These are phyloP conservation scores for Carex arenaria DNA, from an alignment of 202 grass and related monocot genomes.

Conservation along the genomic window DNA sequence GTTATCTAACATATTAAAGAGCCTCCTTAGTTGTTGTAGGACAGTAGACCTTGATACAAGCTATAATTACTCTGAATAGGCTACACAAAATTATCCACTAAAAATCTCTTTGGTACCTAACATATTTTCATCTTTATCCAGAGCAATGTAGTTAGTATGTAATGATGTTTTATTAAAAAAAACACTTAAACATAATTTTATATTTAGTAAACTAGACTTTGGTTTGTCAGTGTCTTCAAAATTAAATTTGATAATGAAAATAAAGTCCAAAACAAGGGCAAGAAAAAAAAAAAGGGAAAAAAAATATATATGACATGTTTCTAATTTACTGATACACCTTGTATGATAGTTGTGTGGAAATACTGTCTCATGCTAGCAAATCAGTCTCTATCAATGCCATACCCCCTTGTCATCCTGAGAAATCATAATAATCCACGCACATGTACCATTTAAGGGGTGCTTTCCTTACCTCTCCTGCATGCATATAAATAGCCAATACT, in stretches of 20 bases:
- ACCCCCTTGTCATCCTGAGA: neutral
- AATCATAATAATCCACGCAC: constrained; percentile 16
- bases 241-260: neutral
- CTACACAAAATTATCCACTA: neutral
- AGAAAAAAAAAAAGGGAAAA: no score
- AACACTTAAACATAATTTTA: neutral
- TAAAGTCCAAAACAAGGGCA: neutral
- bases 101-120: neutral
- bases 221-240: neutral
- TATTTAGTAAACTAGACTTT: neutral
- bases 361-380: neutral
- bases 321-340: neutral
- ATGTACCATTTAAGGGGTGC: constrained; percentile 20
- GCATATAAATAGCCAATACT: constrained; percentile 16
- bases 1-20: constrained; percentile 14
- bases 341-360: neutral
- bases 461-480: neutral
- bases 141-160: neutral
- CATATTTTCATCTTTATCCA: neutral
- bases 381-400: neutral
- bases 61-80: neutral
- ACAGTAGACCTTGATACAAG: neutral
- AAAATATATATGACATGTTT: neutral
- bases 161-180: neutral
- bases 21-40: constrained; percentile 26